Conservation (phyloP, 2,329 filamentous ascomycete genomes). For the Aureobasidium uvarum region DNA sequence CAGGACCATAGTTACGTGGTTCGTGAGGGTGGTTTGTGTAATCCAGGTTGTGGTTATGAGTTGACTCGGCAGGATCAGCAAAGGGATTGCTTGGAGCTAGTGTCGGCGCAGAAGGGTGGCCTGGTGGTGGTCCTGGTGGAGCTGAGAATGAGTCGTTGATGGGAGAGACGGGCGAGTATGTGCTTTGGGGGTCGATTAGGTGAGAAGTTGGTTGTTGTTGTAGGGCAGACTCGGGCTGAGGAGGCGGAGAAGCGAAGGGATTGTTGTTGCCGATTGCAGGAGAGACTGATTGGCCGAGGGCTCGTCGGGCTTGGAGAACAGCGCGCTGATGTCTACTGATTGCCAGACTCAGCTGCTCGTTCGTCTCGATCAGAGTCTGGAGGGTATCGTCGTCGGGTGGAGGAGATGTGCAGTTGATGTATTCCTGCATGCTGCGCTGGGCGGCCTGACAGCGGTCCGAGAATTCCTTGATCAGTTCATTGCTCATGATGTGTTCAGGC, state of each 20-base stretch:
- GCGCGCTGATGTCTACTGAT: constrained; percentile 82
- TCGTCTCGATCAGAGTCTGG: constrained; percentile 88
- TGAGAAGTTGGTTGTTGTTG: not conserved
- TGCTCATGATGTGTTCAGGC: constrained; percentile 68
- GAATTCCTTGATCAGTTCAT: constrained; percentile 93
- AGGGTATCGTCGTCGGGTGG: constrained; percentile 90
- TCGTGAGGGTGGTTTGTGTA: constrained; percentile 18
- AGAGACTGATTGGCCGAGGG: constrained; percentile 36
- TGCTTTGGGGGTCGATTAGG: not conserved
- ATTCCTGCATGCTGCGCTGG: constrained; percentile 76
- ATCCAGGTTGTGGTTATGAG: not conserved
- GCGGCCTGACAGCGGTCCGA: constrained; percentile 80
- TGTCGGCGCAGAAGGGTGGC: not conserved
- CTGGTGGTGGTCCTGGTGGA: constrained; percentile 22
- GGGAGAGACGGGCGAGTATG: constrained; percentile 18
- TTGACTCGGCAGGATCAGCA: constrained; percentile 3
- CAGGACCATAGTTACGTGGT: constrained; percentile 20
- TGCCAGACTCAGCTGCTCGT: constrained; percentile 82
- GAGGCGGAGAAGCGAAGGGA: not conserved
- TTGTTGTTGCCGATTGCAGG: constrained; percentile 23
- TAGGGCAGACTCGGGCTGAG: not conserved
- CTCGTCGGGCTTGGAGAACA: constrained; percentile 59
- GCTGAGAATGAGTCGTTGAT: constrained; percentile 11
- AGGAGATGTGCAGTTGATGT: constrained; percentile 77
- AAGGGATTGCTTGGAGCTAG: constrained; percentile 6